Evolutionary conservation across 2,329 filamentous ascomycete genomes (phyloP), one percentile per base, ranked within the genome.

Genomic region (Sclerotiophoma versabilis): DNA sequence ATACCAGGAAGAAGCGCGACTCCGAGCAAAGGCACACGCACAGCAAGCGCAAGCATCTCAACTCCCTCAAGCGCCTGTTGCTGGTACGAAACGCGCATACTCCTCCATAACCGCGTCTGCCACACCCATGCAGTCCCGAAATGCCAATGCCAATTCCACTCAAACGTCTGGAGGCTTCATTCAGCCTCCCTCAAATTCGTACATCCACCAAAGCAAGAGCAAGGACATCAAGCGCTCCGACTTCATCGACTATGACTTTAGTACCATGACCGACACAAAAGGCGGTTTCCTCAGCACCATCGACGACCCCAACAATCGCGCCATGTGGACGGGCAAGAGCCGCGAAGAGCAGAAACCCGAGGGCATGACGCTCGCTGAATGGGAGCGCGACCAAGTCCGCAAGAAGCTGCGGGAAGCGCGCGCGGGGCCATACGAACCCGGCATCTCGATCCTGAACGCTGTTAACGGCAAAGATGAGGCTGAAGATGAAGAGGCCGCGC

Each of bases 181-280:
- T 44, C 67, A 66, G 49, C 73, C 74, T 1, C 63, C 66, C 2
- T 65, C 70, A 10, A 77, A 83, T 60, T 79, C 80, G 14, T 79
- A 72, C 56, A 87, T 96, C 43, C 87, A 87, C 49, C 52, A 50
- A 23, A 50, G 38, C 47, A 89, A 93, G 0, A 91, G 91, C 32
- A 85, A 87, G 68, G 97, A 96, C 70, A 97, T 98, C 64, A 87
- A 90, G 57, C 93, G 95, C 41, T 71, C 68, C 7, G 71, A 73
- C 74, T 98, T 90, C 72, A 93, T 99, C 69, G 95, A 99, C 71
- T 98, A 97, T 78, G 95, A 99, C 75, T 95, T 99, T 77, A 93
- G 90, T 72, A 90, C 93, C 77, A 98, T 99, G 92, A 96, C 89
- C 6, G 95, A 99, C 74, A 98, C 93, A 0, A 97, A 97, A 72